Conservation (phyloP, 331 rosid genomes). For the Quercus lobata region DNA sequence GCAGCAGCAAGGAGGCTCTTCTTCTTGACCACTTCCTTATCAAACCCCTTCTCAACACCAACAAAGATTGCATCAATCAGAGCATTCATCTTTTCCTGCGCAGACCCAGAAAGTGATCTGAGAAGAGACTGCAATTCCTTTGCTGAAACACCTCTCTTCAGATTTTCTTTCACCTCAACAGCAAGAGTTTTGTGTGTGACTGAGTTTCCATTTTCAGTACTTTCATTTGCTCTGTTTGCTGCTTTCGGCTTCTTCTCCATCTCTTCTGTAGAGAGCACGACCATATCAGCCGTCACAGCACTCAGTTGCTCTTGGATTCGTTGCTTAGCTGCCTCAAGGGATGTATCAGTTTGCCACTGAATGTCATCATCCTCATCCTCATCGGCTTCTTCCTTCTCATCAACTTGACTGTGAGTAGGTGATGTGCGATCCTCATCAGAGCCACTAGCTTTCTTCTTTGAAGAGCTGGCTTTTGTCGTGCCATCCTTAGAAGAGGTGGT, state of each 20-base stretch:
- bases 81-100: constrained; percentile 50
- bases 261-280: constrained; percentile 52
- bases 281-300: constrained; percentile 67
- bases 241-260: constrained; percentile 34
- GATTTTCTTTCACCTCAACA: constrained; percentile 38
- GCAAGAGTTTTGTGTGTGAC: constrained; percentile 15
- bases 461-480: constrained; percentile 27
- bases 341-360: constrained; percentile 69
- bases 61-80: constrained; percentile 41
- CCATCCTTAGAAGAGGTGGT: constrained; percentile 42
- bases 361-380: constrained; percentile 40
- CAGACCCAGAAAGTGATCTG: constrained; percentile 26
- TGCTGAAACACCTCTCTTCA: constrained; percentile 35
- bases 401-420: constrained; percentile 38
- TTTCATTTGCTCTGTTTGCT: constrained; percentile 9
- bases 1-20: constrained; percentile 41
- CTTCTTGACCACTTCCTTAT: constrained; percentile 41
- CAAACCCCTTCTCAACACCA: constrained; percentile 49
- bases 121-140: constrained; percentile 34
- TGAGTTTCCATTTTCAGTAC: constrained; percentile 29
- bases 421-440: constrained; percentile 57
- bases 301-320: constrained; percentile 61
- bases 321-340: constrained; percentile 55
- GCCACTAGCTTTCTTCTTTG: constrained; percentile 46
- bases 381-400: constrained; percentile 31